A percentile compares a stretch with the other conserved stretches of the same genome.
Evolutionary conservation across 306 rosid species (phyloP).

Genomic region (Vigna nakashimae): DNA sequence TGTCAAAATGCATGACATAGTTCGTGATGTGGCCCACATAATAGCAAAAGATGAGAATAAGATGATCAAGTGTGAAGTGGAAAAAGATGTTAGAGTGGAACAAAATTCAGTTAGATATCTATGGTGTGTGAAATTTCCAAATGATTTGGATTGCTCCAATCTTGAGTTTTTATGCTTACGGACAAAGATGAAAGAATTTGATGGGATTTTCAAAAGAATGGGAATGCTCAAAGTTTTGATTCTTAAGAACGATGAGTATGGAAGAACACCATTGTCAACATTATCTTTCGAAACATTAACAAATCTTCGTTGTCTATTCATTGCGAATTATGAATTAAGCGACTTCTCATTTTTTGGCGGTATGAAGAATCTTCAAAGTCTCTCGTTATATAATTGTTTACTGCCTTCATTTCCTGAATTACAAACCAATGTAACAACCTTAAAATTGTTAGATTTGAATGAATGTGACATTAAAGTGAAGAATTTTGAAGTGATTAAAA

Average conservation of each 20-base stretch:
- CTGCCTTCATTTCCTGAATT: neutral
- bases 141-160: neutral
- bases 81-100: neutral
- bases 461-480: neutral
- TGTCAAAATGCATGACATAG: constrained; percentile 45
- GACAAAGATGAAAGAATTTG: too few relatives aligned
- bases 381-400: neutral
- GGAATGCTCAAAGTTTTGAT: constrained; percentile 4
- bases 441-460: neutral
- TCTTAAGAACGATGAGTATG: fast-evolving
- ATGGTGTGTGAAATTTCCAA: neutral
- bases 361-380: constrained; percentile 34
- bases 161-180: neutral
- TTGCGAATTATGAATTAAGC: neutral
- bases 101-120: neutral
- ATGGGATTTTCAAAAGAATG: constrained; percentile 1
- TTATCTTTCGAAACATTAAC: neutral
- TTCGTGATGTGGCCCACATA: neutral
- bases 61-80: neutral
- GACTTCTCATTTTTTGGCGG: constrained; percentile 23
- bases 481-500: neutral
- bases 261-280: neutral
- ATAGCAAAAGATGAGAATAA: neutral
- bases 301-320: neutral
- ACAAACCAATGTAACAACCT: neutral